Conservation (phyloP, 345 rosid genomes). For the Gossypium arboreum region DNA sequence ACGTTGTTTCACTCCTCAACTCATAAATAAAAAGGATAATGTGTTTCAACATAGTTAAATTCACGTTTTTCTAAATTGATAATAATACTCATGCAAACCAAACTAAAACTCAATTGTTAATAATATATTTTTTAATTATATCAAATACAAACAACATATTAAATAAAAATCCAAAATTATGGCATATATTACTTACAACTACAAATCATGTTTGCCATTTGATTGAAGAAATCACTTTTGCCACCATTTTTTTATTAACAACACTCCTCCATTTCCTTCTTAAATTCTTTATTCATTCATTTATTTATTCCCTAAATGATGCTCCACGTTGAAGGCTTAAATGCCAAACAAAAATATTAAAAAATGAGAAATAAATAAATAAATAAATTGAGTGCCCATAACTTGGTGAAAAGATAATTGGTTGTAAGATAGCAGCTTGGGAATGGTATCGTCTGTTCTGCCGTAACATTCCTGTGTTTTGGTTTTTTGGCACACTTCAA, state of each 20-base stretch:
- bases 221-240: too few species aligned
- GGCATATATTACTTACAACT: too few species aligned
- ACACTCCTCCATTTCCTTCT: not conserved
- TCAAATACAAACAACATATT: too few species aligned
- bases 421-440: not conserved
- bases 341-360: not conserved
- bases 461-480: not conserved
- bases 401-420: not conserved
- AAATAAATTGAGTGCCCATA: too few species aligned
- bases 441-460: too few species aligned
- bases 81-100: accelerated
- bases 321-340: not conserved
- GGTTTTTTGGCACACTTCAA: slow-evolving; percentile 5
- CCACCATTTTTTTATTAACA: not conserved
- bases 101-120: too few species aligned
- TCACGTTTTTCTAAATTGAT: accelerated
- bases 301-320: not conserved
- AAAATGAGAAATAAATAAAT: too few species aligned
- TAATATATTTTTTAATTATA: too few species aligned
- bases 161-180: too few species aligned
- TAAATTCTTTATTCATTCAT: not conserved
- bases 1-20: accelerated
- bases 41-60: accelerated
- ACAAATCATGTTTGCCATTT: too few species aligned
- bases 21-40: too few species aligned